Evolutionary conservation across 768 basidiomycete genomes (phyloP).

Genomic region (Holtermannia corniformis): DNA sequence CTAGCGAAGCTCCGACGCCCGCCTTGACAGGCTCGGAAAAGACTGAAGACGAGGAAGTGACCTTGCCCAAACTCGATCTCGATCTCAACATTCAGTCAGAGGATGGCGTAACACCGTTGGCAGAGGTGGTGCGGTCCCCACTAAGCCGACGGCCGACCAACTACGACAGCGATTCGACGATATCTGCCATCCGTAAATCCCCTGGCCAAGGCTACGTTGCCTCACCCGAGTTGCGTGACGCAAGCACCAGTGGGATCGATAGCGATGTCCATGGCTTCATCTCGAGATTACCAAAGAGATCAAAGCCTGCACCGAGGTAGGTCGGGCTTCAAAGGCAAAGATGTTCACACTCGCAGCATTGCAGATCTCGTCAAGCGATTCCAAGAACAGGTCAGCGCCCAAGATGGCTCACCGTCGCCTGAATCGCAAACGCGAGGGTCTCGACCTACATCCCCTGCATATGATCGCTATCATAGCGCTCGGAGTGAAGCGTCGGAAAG

Average conservation of each 20-base stretch:
- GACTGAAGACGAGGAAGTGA: not conserved
- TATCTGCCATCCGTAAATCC: constrained; percentile 27
- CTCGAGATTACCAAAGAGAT: constrained; percentile 39
- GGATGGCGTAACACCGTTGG: constrained; percentile 20
- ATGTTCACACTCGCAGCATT: constrained; percentile 44
- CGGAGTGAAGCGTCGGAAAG: constrained; percentile 57
- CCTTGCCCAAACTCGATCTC: not conserved
- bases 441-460: no score
- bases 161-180: constrained; percentile 44
- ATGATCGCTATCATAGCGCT: constrained; percentile 1
- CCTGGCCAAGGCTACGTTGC: not conserved
- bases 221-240: constrained; percentile 1
- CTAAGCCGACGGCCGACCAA: constrained; percentile 10
- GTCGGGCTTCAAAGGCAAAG: not conserved
- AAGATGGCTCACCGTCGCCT: constrained; percentile 17
- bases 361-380: constrained; percentile 65
- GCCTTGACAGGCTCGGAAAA: not conserved
- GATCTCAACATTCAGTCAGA: constrained; percentile 1
- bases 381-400: constrained; percentile 17
- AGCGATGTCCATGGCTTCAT: constrained; percentile 27
- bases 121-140: constrained; percentile 11
- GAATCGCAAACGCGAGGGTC: constrained; percentile 12
- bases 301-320: constrained; percentile 34
- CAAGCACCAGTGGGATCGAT: constrained; percentile 36
- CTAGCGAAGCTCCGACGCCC: constrained; percentile 14